phyloP scores from a whole-genome alignment of 2,329 filamentous ascomycete species.

The Didymella glomerata region DNA sequence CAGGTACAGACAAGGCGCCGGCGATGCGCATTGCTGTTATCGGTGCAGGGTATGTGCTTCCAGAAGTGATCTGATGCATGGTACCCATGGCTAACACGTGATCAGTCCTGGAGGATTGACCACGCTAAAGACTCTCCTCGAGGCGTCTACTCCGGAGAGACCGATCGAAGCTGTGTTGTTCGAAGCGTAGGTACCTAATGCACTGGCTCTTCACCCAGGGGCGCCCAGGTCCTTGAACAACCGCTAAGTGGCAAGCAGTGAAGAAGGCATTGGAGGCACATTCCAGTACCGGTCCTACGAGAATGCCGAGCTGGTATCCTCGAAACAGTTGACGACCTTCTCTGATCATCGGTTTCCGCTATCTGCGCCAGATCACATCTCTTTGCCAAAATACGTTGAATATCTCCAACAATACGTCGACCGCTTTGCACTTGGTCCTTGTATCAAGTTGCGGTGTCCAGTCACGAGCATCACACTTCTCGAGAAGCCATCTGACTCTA shows the following conservation, averaged over 20 bases:
- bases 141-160: conserved; percentile 41
- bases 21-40: conserved; percentile 42
- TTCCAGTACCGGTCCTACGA: conserved; percentile 60
- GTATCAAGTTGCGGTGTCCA: conserved; percentile 39
- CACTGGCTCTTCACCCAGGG: neutral
- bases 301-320: conserved; percentile 61
- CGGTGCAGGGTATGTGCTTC: conserved; percentile 36
- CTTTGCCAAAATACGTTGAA: conserved; percentile 44
- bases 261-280: conserved; percentile 57
- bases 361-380: conserved; percentile 51
- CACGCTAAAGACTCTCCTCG: conserved; percentile 43
- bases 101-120: conserved; percentile 39
- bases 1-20: conserved; percentile 25
- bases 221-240: neutral
- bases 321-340: conserved; percentile 61
- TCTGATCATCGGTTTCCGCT: conserved; percentile 58
- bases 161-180: conserved; percentile 57
- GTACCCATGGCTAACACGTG: conserved; percentile 2
- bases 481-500: conserved; percentile 24
- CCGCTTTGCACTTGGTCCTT: conserved; percentile 33
- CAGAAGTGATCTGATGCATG: neutral
- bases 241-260: conserved; percentile 30
- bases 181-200: conserved; percentile 44
- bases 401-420: conserved; percentile 43
- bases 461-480: conserved; percentile 37